phyloP scores from a whole-genome alignment of 495 filamentous ascomycete species.

The Cudoniella acicularis region DNA sequence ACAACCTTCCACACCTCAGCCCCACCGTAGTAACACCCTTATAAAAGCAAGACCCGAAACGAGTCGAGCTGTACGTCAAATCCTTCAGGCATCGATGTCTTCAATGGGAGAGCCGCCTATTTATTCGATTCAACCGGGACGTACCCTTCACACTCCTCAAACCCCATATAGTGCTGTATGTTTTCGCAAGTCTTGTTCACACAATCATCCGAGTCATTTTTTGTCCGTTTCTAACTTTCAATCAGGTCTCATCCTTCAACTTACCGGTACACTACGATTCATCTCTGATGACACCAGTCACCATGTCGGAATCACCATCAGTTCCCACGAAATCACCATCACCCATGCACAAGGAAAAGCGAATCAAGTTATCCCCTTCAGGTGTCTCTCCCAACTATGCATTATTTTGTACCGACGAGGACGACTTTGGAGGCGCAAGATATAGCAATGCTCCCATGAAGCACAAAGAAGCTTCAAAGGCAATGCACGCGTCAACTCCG shows the following conservation, averaged over 20 bases:
- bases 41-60: background rate
- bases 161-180: constrained; percentile 24
- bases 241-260: constrained; percentile 28
- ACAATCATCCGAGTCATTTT: background rate
- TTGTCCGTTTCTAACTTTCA: constrained; percentile 9
- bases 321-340: constrained; percentile 1
- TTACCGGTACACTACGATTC: constrained; percentile 21
- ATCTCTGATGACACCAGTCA: constrained; percentile 21
- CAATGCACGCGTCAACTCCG: constrained; percentile 4
- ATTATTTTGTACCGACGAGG: background rate
- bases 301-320: constrained; percentile 12
- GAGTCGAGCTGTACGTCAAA: background rate
- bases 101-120: constrained; percentile 9
- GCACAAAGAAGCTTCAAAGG: constrained; percentile 10
- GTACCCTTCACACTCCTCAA: constrained; percentile 1
- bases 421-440: constrained; percentile 7
- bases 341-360: constrained; percentile 1
- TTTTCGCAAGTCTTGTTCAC: background rate
- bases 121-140: constrained; percentile 11
- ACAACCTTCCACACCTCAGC: background rate
- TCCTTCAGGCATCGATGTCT: constrained; percentile 7
- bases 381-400: constrained; percentile 10
- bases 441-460: constrained; percentile 20
- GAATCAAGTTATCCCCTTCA: constrained; percentile 17
- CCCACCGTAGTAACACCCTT: background rate